phyloP scores from a whole-genome alignment of 768 basidiomycete species.

The Hypholoma sublateritium region DNA sequence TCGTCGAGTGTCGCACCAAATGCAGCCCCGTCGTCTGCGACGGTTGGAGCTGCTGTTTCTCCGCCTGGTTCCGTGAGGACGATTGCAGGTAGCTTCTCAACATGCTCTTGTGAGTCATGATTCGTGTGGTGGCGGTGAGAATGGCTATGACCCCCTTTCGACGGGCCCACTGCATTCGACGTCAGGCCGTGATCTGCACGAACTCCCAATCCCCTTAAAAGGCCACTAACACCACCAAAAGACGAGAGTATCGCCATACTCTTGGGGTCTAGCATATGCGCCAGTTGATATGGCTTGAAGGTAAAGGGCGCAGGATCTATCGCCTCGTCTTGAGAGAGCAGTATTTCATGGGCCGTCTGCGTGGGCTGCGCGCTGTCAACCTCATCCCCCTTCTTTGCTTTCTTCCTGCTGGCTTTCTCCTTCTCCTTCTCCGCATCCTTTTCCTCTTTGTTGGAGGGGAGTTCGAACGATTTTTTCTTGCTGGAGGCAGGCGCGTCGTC shows the following conservation, averaged over 20 bases:
- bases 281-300: conserved; percentile 74
- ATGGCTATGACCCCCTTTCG: conserved; percentile 20
- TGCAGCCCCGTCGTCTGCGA: conserved; percentile 19
- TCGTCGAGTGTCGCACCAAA: conserved; percentile 52
- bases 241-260: conserved; percentile 59
- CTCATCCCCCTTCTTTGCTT: conserved; percentile 22
- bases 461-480: conserved; percentile 21
- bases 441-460: conserved; percentile 3
- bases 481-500: conserved; percentile 16
- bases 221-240: conserved; percentile 68
- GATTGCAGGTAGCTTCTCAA: conserved; percentile 31
- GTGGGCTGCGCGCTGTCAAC: conserved; percentile 22
- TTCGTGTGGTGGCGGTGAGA: conserved; percentile 29
- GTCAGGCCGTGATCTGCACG: conserved; percentile 49
- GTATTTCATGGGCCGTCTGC: conserved; percentile 31
- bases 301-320: conserved; percentile 70
- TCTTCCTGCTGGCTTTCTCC: conserved; percentile 24
- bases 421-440: conserved; percentile 12
- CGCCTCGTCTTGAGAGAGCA: conserved; percentile 37
- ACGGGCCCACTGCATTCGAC: conserved; percentile 13
- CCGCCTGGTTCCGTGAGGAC: conserved; percentile 41
- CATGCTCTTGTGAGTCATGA: conserved; percentile 14
- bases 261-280: conserved; percentile 90
- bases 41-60: conserved; percentile 19
- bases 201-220: conserved; percentile 77